Base-by-base conservation (phyloP, 1,284 basidiomycete genomes). In the Marasmius oreades region DNA sequence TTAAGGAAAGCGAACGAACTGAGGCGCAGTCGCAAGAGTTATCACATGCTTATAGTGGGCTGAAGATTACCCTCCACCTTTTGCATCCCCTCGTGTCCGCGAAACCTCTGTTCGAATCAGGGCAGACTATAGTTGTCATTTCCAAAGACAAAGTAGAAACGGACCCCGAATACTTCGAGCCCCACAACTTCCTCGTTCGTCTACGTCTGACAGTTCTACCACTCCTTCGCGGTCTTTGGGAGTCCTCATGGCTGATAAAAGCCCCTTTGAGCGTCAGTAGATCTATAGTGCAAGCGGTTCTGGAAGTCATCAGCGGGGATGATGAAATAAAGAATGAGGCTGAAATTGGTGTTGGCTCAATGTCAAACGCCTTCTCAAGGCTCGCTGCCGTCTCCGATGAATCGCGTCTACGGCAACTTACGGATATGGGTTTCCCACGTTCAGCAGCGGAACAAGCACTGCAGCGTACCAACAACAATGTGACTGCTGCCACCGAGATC, bases 341-440 rank as follows among this genome's bases (percentile, higher is more conserved):
- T 53, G 64, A 70, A 22, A 62, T 63, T 28, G 64, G 67, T 12
- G 63, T 63, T 28, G 64, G 67, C 12, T 62, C 70, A 14, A 62
- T 69, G 50, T 69, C 69, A 20, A 67, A 65, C 11, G 63, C 64
- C 51, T 56, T 76, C 51, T 70, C 79, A 26, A 76, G 80, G 16
- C 16, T 16, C 20, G 72, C 76, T 18, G 68, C 79, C 53, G 81
- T 81, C 2, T 84, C 89, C 0, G 90, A 93, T 65, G 90, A 93
- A 65, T 80, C 78, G 55, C 84, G 88, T 28, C 84, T 98, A 47
- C 81, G 84, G 51, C 89, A 93, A 64, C 77, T 99, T 51, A 88
- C 86, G 16, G 96, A 99, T 63, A 99, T 99, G 97, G 97, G 97
- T 51, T 99, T 99, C 74, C 85, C 91, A 24, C 84, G 93, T 8